These are phyloP conservation scores for Globisporangium abappressorium DNA, from an alignment of 352 stramenopile species.

Conservation along the genomic window DNA sequence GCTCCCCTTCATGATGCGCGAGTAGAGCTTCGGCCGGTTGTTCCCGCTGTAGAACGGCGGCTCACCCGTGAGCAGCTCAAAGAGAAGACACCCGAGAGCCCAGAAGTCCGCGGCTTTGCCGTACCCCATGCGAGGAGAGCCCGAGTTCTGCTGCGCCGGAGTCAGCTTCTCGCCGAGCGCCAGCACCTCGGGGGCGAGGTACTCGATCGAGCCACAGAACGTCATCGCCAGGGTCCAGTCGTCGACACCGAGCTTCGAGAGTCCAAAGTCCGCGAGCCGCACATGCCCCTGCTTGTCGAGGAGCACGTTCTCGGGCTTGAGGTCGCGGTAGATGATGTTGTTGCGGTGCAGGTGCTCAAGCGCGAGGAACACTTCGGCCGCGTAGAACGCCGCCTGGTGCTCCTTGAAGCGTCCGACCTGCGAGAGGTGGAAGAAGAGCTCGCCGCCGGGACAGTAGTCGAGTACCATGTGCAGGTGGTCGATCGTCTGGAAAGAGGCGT, in stretches of 20 bases:
- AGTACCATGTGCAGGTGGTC: conserved; percentile 70
- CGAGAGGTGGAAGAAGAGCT: conserved; percentile 88
- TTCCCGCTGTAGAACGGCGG: conserved; percentile 83
- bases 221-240: conserved; percentile 65
- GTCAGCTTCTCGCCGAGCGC: conserved; percentile 35
- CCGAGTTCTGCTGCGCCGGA: background rate
- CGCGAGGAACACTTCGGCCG: conserved; percentile 83
- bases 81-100: conserved; percentile 84
- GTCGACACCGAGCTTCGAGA: conserved; percentile 71
- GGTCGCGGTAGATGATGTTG: conserved; percentile 84
- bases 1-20: conserved; percentile 46
- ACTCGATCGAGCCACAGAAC: conserved; percentile 89
- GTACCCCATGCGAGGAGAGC: conserved; percentile 45
- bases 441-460: conserved; percentile 72
- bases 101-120: conserved; percentile 90
- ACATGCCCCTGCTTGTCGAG: conserved; percentile 85
- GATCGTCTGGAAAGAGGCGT: conserved; percentile 86
- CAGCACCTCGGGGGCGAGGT: conserved; percentile 81
- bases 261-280: conserved; percentile 88
- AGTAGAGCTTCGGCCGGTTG: conserved; percentile 54
- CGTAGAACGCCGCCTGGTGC: conserved; percentile 81
- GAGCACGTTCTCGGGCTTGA: conserved; percentile 92
- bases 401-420: conserved; percentile 70
- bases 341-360: conserved; percentile 71
- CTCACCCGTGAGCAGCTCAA: conserved; percentile 87